These are phyloP conservation scores for Globisporangium takayamanum DNA, from an alignment of 352 stramenopile genomes.

Conservation along the genomic window DNA sequence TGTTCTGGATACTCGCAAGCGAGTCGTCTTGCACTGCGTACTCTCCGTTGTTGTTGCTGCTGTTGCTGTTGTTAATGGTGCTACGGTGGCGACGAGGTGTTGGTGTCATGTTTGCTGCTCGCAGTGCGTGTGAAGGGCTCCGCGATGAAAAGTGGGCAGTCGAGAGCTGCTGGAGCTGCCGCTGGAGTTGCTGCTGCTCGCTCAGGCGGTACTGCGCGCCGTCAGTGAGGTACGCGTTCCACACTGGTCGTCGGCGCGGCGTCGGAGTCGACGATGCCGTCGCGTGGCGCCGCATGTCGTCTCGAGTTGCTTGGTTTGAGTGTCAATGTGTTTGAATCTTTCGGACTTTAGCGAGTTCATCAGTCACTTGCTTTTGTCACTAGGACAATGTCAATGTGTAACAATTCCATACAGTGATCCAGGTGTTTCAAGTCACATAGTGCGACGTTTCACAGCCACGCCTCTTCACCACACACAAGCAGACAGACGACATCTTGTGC, in stretches of 20 bases:
- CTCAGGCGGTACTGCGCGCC: constrained; percentile 36
- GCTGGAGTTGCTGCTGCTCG: constrained; percentile 36
- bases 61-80: not conserved
- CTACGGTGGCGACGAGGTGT: not conserved
- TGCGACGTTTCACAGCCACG: too few species aligned
- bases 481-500: not conserved
- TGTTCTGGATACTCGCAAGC: constrained; percentile 4
- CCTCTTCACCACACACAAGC: too few species aligned
- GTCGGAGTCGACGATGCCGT: not conserved
- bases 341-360: too few species aligned
- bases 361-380: too few species aligned
- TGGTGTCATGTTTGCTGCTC: not conserved
- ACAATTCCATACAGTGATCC: too few species aligned
- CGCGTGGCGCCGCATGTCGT: not conserved
- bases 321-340: too few species aligned
- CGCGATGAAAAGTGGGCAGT: constrained; percentile 28
- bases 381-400: too few species aligned
- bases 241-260: constrained; percentile 25
- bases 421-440: too few species aligned
- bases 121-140: constrained; percentile 15
- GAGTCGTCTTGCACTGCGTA: not conserved
- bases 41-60: not conserved
- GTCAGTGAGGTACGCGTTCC: constrained; percentile 54
- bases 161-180: constrained; percentile 34
- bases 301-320: not conserved